Percentiles rank a stretch among this genome's conserved stretches.
Evolutionary conservation across 2,329 filamentous ascomycete genomes (phyloP).

Genomic region (Hypoxylon rubiginosum): DNA sequence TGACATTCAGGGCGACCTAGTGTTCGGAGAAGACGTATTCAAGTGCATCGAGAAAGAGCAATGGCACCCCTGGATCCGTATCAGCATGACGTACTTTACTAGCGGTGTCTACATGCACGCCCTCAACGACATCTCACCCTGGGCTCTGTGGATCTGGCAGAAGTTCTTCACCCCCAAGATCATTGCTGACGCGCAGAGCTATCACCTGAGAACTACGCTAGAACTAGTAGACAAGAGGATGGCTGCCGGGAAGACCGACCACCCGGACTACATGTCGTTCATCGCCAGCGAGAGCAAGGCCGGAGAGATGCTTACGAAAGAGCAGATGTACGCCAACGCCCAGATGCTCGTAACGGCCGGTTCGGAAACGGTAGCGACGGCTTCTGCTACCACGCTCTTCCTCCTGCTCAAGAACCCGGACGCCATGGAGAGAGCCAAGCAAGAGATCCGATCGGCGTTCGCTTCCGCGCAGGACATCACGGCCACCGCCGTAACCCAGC

Average conservation of each 20-base stretch:
- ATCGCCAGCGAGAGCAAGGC: constrained; percentile 29
- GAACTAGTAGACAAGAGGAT: constrained; percentile 38
- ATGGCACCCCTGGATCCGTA: constrained; percentile 37
- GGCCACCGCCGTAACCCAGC: constrained; percentile 25
- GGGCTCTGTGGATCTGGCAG: constrained; percentile 36
- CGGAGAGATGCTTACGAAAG: constrained; percentile 34
- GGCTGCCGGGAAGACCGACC: constrained; percentile 30
- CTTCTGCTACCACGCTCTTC: constrained; percentile 31
- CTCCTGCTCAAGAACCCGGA: constrained; percentile 33
- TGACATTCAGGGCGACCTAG: constrained; percentile 40
- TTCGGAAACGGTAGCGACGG: constrained; percentile 39
- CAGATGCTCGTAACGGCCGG: constrained; percentile 39
- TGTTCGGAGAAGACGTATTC: constrained; percentile 41
- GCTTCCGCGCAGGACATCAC: constrained; percentile 30
- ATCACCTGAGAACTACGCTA: constrained; percentile 27
- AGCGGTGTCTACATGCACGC: constrained; percentile 31
- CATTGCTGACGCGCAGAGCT: constrained; percentile 9
- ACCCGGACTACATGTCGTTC: constrained; percentile 42
- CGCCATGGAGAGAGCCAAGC: constrained; percentile 20
- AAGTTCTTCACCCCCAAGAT: constrained; percentile 24
- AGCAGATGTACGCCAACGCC: constrained; percentile 43
- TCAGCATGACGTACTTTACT: constrained; percentile 30
- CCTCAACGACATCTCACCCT: constrained; percentile 35
- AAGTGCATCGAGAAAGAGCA: constrained; percentile 29
- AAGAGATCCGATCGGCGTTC: constrained; percentile 36